Conservation (phyloP, 768 basidiomycete genomes). For the Suillus discolor region DNA sequence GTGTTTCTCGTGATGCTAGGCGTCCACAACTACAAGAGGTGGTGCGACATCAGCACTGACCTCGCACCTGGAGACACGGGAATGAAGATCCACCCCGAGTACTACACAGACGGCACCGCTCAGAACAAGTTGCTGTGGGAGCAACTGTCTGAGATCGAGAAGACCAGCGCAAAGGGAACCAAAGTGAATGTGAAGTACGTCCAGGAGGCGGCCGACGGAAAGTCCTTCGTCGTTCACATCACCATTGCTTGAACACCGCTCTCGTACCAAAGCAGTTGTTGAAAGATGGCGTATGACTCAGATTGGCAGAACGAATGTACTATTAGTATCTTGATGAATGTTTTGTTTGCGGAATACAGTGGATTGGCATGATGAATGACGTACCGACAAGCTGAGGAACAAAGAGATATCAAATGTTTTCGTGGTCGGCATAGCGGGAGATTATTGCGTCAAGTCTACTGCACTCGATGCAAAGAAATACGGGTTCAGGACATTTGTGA, state of each 20-base stretch:
- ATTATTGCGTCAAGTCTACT: too few relatives aligned
- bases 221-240: not conserved
- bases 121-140: not conserved
- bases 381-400: too few relatives aligned
- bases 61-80: constrained; percentile 27
- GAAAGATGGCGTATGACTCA: not conserved
- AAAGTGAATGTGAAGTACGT: not conserved
- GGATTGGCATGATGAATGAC: too few relatives aligned
- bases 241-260: not conserved
- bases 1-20: constrained; percentile 38
- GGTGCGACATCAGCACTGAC: constrained; percentile 41
- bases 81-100: constrained; percentile 23
- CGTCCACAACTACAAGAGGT: constrained; percentile 41
- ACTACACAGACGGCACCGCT: not conserved
- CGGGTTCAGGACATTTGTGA: too few relatives aligned
- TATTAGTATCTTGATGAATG: too few relatives aligned
- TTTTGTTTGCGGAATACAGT: too few relatives aligned
- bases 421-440: too few relatives aligned
- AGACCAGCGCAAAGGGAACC: not conserved
- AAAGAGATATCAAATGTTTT: too few relatives aligned
- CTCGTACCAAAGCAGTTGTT: not conserved
- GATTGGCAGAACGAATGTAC: too few relatives aligned
- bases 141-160: not conserved
- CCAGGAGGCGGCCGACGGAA: not conserved
- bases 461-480: too few relatives aligned